Conservation (phyloP, 129 eudicot species). For the Flaveria sonorensis region DNA sequence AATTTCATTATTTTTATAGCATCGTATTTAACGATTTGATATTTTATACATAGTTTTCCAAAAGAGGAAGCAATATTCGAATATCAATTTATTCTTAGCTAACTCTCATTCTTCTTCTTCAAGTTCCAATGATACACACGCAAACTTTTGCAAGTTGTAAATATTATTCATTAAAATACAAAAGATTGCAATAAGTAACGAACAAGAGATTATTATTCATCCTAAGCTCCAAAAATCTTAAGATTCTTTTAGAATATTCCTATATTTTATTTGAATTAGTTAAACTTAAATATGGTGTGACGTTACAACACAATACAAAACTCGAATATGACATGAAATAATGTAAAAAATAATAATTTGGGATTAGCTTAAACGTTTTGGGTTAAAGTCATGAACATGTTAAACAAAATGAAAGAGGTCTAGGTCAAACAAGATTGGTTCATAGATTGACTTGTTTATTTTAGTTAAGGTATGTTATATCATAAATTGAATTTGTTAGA, state of each 20-base stretch:
- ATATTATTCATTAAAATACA: not conserved
- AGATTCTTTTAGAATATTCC: not conserved
- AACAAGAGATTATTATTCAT: not conserved
- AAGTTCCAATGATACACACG: slow-evolving; percentile 13
- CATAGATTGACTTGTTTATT: no score
- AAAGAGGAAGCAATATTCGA: not conserved
- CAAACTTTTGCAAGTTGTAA: slow-evolving; percentile 13
- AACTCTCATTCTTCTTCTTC: slow-evolving; percentile 11
- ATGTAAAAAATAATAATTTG: no score
- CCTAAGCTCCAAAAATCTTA: not conserved
- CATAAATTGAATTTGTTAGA: no score
- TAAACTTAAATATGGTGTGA: no score
- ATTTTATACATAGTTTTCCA: not conserved
- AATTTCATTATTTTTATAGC: not conserved
- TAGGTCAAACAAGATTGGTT: no score
- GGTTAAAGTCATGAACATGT: no score
- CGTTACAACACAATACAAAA: no score
- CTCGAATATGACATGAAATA: no score
- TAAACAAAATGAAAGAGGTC: no score
- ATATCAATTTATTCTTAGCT: not conserved
- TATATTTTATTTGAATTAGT: not conserved
- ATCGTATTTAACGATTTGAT: not conserved
- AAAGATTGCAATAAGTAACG: not conserved
- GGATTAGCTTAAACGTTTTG: no score
- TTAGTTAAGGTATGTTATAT: no score